Evolutionary conservation across 345 rosid species (phyloP).

Genomic region (Cochlearia excelsa): DNA sequence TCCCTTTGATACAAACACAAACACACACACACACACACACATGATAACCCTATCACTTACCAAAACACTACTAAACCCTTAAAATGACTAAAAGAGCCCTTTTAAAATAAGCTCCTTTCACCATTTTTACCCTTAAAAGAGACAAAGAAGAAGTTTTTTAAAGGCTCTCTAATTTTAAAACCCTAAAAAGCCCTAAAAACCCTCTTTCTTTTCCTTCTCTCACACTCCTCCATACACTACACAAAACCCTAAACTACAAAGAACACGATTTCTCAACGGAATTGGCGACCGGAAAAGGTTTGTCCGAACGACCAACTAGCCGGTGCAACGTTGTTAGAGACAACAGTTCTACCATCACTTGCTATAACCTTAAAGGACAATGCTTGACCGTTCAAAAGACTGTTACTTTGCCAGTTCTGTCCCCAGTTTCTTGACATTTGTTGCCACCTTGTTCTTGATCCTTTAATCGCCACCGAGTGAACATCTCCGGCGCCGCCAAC

Average conservation of each 20-base stretch:
- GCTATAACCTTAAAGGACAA: slow-evolving; percentile 51
- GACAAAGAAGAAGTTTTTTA: background rate
- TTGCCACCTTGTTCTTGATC: slow-evolving; percentile 51
- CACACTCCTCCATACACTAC: slow-evolving; percentile 11
- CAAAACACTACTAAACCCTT: slow-evolving; percentile 22
- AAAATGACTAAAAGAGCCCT: slow-evolving; percentile 35
- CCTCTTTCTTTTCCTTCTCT: background rate
- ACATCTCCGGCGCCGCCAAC: slow-evolving; percentile 61
- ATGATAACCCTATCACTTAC: no score
- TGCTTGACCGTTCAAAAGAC: slow-evolving; percentile 45
- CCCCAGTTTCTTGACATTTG: slow-evolving; percentile 48
- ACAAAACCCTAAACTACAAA: slow-evolving; percentile 29
- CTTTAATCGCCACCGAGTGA: slow-evolving; percentile 45
- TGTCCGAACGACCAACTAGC: slow-evolving; percentile 57
- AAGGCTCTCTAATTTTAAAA: slow-evolving; percentile 30
- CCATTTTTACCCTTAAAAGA: slow-evolving; percentile 24
- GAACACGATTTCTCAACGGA: slow-evolving; percentile 27
- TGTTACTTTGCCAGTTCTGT: slow-evolving; percentile 64
- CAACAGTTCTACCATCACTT: slow-evolving; percentile 43
- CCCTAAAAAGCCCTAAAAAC: slow-evolving; percentile 29
- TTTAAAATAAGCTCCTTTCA: slow-evolving; percentile 23
- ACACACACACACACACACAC: slow-evolving; percentile 28
- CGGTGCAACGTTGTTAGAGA: slow-evolving; percentile 44
- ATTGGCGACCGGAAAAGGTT: slow-evolving; percentile 45
- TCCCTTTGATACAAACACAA: slow-evolving; percentile 27